Percentiles rank a stretch among this genome's conserved stretches.
Conservation (phyloP, 176 grass and related monocot genomes). For the Aegilops sharonensis region DNA sequence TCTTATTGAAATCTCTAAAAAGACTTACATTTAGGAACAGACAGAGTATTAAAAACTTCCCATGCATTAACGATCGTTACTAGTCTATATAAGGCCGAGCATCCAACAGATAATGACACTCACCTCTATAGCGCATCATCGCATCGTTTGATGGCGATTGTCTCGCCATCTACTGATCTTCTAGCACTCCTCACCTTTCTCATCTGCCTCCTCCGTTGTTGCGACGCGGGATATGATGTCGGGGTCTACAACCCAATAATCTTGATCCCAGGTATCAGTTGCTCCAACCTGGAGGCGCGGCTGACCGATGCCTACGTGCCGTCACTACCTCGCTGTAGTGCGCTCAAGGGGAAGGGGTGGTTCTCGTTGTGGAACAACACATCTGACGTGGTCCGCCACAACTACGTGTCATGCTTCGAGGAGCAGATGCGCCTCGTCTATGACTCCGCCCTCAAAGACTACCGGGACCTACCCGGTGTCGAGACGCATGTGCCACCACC, state of each 20-base stretch:
- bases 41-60: background rate
- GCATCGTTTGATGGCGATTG: background rate
- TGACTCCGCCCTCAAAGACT: background rate
- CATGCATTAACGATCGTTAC: background rate
- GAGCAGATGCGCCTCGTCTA: conserved; percentile 9
- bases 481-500: background rate
- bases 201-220: background rate
- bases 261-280: background rate
- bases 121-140: background rate
- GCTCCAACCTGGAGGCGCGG: background rate
- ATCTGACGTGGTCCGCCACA: background rate
- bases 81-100: background rate
- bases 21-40: too few species aligned
- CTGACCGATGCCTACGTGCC: background rate
- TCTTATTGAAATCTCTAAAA: too few species aligned
- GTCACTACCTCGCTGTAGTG: background rate
- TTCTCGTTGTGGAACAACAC: background rate
- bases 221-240: background rate
- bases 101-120: background rate
- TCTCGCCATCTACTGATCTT: background rate
- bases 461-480: background rate
- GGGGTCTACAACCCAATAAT: background rate
- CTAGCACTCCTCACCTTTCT: background rate
- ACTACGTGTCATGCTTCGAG: background rate
- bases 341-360: background rate